These are phyloP conservation scores for Yamadazyma mexicana DNA, from an alignment of 1,139 yeast species.

Conservation along the genomic window DNA sequence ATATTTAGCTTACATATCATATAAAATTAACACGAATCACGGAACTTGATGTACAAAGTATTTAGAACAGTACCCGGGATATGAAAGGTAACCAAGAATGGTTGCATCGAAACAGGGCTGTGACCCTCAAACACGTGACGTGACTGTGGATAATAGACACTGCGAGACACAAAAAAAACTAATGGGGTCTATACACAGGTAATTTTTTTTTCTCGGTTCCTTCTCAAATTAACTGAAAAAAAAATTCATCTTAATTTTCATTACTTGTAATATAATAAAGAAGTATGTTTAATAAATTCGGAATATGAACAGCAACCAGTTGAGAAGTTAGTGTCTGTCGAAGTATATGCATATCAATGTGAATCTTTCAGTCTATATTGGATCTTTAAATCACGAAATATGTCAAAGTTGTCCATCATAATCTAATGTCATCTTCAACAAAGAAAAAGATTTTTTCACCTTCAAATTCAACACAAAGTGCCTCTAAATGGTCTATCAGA, in stretches of 20 bases:
- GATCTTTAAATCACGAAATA: background rate
- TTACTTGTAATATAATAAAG: conserved; percentile 15
- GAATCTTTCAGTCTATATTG: too few relatives aligned
- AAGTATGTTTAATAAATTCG: conserved; percentile 11
- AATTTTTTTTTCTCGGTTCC: conserved; percentile 4
- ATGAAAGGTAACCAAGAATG: too few relatives aligned
- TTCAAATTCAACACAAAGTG: background rate
- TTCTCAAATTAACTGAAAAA: conserved; percentile 12
- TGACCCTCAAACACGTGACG: conserved; percentile 6
- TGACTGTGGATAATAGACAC: conserved; percentile 8
- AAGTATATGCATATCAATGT: too few relatives aligned
- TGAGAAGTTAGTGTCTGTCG: background rate
- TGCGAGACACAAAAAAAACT: too few relatives aligned
- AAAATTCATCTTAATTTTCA: conserved; percentile 17
- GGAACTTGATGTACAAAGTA: too few relatives aligned
- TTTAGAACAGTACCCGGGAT: too few relatives aligned
- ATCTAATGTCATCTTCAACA: background rate
- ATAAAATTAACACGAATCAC: too few relatives aligned
- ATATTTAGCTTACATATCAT: background rate
- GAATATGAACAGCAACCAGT: background rate
- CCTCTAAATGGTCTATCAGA: too few relatives aligned
- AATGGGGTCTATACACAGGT: conserved; percentile 8
- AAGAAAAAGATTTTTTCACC: background rate
- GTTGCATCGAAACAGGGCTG: conserved; percentile 8
- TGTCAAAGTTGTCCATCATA: background rate